phyloP scores from a whole-genome alignment of 1,284 basidiomycete genomes.

The Pyrrhoderma noxium region DNA sequence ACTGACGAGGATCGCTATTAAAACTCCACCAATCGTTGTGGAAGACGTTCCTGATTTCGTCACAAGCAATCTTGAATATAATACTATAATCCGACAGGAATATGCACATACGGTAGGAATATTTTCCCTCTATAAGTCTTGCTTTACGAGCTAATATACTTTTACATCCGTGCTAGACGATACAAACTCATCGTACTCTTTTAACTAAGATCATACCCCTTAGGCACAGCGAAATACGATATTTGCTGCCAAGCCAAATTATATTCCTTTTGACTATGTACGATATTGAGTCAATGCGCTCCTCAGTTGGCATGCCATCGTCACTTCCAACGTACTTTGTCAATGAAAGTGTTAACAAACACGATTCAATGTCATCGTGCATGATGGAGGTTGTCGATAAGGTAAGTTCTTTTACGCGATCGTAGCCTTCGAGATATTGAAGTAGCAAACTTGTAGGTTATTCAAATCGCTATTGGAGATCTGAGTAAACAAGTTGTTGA shows the following conservation, averaged over 20 bases:
- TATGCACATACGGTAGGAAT: conserved; percentile 66
- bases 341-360: conserved; percentile 80
- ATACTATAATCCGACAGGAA: conserved; percentile 86
- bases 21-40: conserved; percentile 81
- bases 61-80: conserved; percentile 89
- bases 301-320: conserved; percentile 73
- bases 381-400: conserved; percentile 87
- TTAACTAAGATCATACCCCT: conserved; percentile 65
- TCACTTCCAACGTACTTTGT: conserved; percentile 85
- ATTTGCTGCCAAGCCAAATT: conserved; percentile 76
- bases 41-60: conserved; percentile 83
- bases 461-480: conserved; percentile 63
- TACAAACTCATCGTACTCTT: conserved; percentile 56
- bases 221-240: conserved; percentile 67
- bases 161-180: conserved; percentile 41
- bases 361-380: conserved; percentile 57
- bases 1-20: conserved; percentile 75
- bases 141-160: neutral
- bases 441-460: conserved; percentile 43
- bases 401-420: conserved; percentile 34
- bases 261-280: conserved; percentile 86
- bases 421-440: conserved; percentile 7
- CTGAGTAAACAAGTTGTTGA: conserved; percentile 69
- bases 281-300: conserved; percentile 85
- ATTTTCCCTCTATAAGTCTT: neutral